A percentile compares a stretch with the other conserved stretches of the same genome.
Evolutionary conservation across 306 rosid species (phyloP).

Genomic region (Quercus glauca): DNA sequence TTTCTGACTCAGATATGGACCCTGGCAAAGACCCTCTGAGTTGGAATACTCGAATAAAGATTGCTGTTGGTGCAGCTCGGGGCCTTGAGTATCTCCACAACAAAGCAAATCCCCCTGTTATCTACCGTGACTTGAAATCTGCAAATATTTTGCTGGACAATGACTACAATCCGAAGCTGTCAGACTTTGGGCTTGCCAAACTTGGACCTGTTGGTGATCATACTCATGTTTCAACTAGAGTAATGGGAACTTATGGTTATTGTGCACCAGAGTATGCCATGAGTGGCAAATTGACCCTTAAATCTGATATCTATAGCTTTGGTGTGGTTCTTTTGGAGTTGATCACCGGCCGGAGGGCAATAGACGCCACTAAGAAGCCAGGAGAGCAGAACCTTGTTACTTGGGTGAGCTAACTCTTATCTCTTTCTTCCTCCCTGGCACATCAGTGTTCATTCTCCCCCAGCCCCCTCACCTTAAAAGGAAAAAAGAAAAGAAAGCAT

Average conservation of each 20-base stretch:
- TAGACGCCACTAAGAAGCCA: slow-evolving; percentile 50
- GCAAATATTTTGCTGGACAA: slow-evolving; percentile 84
- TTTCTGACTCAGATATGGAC: slow-evolving; percentile 45
- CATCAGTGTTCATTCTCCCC: background rate
- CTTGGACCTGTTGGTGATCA: slow-evolving; percentile 97
- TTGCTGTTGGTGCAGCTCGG: slow-evolving; percentile 85
- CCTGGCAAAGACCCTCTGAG: slow-evolving; percentile 57
- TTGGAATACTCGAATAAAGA: slow-evolving; percentile 80
- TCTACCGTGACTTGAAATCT: slow-evolving; percentile 92
- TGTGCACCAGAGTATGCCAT: slow-evolving; percentile 99
- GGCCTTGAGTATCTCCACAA: slow-evolving; percentile 95
- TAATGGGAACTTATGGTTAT: slow-evolving; percentile 96
- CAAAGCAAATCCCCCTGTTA: slow-evolving; percentile 92
- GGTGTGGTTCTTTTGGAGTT: slow-evolving; percentile 97
- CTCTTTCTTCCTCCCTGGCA: background rate
- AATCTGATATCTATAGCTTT: slow-evolving; percentile 95
- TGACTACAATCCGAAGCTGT: slow-evolving; percentile 78
- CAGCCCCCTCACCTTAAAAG: no score
- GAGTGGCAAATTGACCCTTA: slow-evolving; percentile 93
- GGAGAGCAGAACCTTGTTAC: slow-evolving; percentile 90
- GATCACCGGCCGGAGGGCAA: slow-evolving; percentile 85
- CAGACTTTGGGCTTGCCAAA: slow-evolving; percentile 97
- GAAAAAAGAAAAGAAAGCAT: background rate
- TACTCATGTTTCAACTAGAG: slow-evolving; percentile 96
- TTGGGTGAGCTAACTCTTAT: slow-evolving; percentile 58